Base-by-base conservation (phyloP, 2,329 filamentous ascomycete genomes). In the Zymoseptoria passerinii region DNA sequence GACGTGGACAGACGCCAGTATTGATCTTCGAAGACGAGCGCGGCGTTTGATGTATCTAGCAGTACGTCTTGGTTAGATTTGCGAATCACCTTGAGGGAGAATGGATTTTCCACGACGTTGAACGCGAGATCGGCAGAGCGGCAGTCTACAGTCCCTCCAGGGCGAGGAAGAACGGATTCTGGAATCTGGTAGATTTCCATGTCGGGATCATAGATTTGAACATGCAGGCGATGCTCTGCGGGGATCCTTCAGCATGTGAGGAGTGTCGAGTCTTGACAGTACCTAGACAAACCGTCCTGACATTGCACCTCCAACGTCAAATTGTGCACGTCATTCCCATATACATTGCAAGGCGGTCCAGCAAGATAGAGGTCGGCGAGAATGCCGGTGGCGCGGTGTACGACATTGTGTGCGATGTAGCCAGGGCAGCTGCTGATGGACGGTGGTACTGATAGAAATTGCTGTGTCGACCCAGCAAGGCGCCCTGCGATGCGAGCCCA, bases 101-200 rank as follows among this genome's bases (percentile, higher is more conserved):
- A 71, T 18, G 61, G 67, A 3, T 66, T 65, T 3, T 63, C 53
- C 29, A 69, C 65, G 52, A 52, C 68, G 10, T 52, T 55, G 54
- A 72, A 70, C 1, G 58, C 18, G 4, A 72, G 61, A 23, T 70
- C 67, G 1, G 60, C 56, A 8, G 70, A 65, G 1, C n/a, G 8
- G 23, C 48, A 50, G 23, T n/a, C n/a, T 13, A 19, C 23, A 28
- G 71, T 66, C 23, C 70, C 68, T 13, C 65, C 65, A 0, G 86
- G 86, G 1, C 86, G 81, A 1, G 85, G 80, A n/a, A 91, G 75
- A 19, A 90, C 82, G 1, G 80, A 80, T 48, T 86, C 83, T 9
- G 88, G 88, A 1, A 92, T 82, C 68, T 91, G 87, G 66, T 88
- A 92, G 48, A 88, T 85, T 20, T 83, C 79, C 60, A 86, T 80